Evolutionary conservation across 768 basidiomycete genomes (phyloP).

Genomic region (Naganishia vaughanmartiniae): DNA sequence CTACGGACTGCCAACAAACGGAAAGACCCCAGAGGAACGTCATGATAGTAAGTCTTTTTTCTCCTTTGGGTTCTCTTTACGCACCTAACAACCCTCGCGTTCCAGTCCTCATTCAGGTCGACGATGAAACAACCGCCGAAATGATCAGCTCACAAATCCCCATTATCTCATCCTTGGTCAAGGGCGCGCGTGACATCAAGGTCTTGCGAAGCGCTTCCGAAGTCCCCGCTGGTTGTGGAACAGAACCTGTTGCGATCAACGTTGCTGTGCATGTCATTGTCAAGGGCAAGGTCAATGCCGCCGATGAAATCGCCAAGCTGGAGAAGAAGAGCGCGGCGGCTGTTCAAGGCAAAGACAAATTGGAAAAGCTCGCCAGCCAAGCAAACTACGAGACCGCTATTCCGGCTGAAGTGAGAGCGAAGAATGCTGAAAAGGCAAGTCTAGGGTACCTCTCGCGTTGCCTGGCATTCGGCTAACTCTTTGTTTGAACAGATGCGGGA

Average conservation of each 20-base stretch:
- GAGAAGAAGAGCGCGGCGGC: constrained; percentile 82
- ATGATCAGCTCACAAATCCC: constrained; percentile 70
- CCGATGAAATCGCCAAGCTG: constrained; percentile 81
- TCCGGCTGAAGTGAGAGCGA: neutral
- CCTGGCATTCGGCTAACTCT: neutral
- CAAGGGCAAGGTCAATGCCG: constrained; percentile 90
- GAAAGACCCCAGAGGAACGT: constrained; percentile 40
- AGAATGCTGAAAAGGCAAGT: neutral
- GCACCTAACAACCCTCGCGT: constrained; percentile 10
- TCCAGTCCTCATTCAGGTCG: constrained; percentile 73
- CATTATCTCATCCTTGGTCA: constrained; percentile 77
- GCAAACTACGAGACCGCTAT: constrained; percentile 55
- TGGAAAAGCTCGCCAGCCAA: constrained; percentile 68
- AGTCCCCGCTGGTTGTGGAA: constrained; percentile 84
- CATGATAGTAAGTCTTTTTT: constrained; percentile 48
- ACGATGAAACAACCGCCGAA: constrained; percentile 64
- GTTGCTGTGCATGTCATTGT: constrained; percentile 81
- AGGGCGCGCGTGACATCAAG: constrained; percentile 75
- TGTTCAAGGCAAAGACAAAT: constrained; percentile 67
- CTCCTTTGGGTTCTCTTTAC: constrained; percentile 4
- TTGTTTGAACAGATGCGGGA: neutral
- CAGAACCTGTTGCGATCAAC: constrained; percentile 67
- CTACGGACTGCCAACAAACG: constrained; percentile 68
- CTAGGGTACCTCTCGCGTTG: neutral
- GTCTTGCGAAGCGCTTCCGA: constrained; percentile 62